These are phyloP conservation scores for Trichosporon sp. DNA, from an alignment of 1,284 basidiomycete genomes.

Conservation along the genomic window DNA sequence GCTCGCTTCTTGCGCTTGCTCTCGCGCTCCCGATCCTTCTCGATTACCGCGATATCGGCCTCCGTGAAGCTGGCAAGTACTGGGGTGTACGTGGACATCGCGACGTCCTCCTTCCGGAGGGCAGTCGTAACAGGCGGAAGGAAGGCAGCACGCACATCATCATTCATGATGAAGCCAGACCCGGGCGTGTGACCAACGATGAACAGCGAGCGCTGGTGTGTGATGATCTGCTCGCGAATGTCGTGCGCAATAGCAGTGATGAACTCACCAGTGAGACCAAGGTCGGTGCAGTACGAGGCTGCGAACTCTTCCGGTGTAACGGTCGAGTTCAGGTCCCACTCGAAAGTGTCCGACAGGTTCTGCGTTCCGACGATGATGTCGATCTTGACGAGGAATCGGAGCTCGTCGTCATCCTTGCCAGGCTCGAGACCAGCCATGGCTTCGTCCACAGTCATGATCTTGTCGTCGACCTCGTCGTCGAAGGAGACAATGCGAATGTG, in stretches of 20 bases:
- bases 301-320: constrained; percentile 91
- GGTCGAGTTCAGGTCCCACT: constrained; percentile 84
- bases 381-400: constrained; percentile 87
- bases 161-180: constrained; percentile 74
- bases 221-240: constrained; percentile 91
- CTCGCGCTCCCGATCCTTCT: constrained; percentile 91
- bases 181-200: constrained; percentile 83
- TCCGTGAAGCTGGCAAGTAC: constrained; percentile 82
- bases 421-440: constrained; percentile 31
- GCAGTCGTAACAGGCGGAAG: constrained; percentile 64
- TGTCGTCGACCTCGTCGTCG: constrained; percentile 29
- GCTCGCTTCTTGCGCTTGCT: constrained; percentile 73
- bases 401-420: constrained; percentile 59
- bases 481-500: constrained; percentile 26
- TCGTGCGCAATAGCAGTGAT: constrained; percentile 93
- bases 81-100: constrained; percentile 71
- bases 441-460: constrained; percentile 47
- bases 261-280: constrained; percentile 90
- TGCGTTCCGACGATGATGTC: constrained; percentile 92
- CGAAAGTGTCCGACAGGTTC: constrained; percentile 94
- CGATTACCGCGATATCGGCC: constrained; percentile 79
- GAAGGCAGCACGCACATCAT: constrained; percentile 86
- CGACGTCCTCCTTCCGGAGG: constrained; percentile 68
- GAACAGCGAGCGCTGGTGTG: constrained; percentile 87
- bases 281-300: constrained; percentile 75